Conservation (phyloP, 176 grass and related monocot genomes). For the Ampelocalamus luodianensis region DNA sequence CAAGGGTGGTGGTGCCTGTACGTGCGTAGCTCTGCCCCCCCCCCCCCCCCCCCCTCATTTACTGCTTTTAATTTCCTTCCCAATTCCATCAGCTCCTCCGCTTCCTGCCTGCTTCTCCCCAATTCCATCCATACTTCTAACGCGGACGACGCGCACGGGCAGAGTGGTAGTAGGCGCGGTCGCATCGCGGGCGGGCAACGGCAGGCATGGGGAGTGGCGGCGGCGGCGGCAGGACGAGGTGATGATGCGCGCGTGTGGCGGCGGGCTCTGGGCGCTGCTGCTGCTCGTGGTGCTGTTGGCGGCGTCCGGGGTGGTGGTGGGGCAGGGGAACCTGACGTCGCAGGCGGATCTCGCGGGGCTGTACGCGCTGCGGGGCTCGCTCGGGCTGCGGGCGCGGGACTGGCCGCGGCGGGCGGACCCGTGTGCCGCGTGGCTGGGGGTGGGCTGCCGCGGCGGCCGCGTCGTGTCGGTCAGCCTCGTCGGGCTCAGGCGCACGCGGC, state of each 20-base stretch:
- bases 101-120: constrained; percentile 10
- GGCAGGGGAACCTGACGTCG: constrained; percentile 50
- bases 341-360: constrained; percentile 64
- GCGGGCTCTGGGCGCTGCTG: constrained; percentile 45
- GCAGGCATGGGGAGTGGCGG: constrained; percentile 17
- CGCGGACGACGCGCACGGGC: constrained; percentile 29
- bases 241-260: constrained; percentile 38
- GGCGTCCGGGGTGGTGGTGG: constrained; percentile 37
- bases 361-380: constrained; percentile 73
- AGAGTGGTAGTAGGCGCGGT: neutral
- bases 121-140: constrained; percentile 38
- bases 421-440: constrained; percentile 70
- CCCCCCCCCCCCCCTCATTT: constrained; percentile 29
- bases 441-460: constrained; percentile 60
- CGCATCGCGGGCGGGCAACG: neutral
- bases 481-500: constrained; percentile 65
- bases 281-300: constrained; percentile 27
- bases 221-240: neutral
- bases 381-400: constrained; percentile 82
- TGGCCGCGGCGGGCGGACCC: constrained; percentile 79
- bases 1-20: constrained; percentile 33
- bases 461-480: constrained; percentile 59
- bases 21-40: constrained; percentile 33
- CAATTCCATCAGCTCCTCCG: constrained; percentile 48
- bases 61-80: constrained; percentile 61